Evolutionary conservation across 2,329 filamentous ascomycete genomes (phyloP), one percentile per base, ranked within the genome.

Genomic region (Trichoderma oligosporum): DNA sequence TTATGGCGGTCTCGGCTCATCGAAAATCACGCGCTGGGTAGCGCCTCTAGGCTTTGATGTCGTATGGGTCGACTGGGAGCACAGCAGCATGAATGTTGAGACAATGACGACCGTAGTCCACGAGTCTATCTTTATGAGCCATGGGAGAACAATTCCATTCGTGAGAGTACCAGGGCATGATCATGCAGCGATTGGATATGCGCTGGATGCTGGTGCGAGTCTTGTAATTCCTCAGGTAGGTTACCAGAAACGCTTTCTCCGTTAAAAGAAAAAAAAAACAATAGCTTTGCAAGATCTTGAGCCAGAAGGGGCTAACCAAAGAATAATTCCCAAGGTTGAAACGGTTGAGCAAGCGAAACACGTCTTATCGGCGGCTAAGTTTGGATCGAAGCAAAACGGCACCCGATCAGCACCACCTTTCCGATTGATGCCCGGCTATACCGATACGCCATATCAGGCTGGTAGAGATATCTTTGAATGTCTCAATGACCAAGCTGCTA

Each of bases 71-170:
- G 76, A 79, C 68, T 78, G 75, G 76, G 77, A 79, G 63, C 76
- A 79, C 64, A 70, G 68, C 7, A 65, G 74, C 3, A 77, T 73
- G 62, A 71, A 73, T 52, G 70, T 77, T 24, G 76, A 79, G 66
- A 78, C 76, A n/a, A 79, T 79, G 76, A 78, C 75, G 1, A 71
- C 66, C 39, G 76, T 78, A 67, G 75, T 78, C 1, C 76, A 78
- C 57, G 74, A 78, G 52, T 64, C 74, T 58, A 73, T 75, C 59
- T 77, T 77, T 62, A 73, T 78, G 68, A 76, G 73, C 63, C 69
- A 73, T 16, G 77, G 77, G 3, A 70, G 66, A 38, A 76, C 72
- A 6, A 76, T 77, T 44, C 74, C 77, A 7, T 74, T 73, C 47
- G 76, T 78, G 29, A 68, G 76, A 20, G 69, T 79, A 7, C 74